phyloP scores from a whole-genome alignment of 129 eudicot genomes.

The Flaveria sonorensis region DNA sequence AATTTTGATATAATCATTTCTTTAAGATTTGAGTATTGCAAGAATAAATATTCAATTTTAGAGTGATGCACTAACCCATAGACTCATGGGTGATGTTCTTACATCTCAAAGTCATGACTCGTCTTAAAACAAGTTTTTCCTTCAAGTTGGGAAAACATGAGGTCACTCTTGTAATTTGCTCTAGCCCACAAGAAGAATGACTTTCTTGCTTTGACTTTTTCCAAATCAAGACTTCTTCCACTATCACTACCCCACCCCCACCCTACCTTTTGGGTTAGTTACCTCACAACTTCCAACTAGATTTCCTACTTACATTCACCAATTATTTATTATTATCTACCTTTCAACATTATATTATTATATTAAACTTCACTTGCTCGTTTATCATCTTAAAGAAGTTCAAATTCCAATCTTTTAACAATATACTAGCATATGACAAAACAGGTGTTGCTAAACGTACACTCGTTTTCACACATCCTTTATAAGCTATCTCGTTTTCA shows the following conservation, averaged over 20 bases:
- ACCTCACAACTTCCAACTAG: slow-evolving; percentile 41
- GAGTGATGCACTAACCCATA: neutral
- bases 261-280: slow-evolving; percentile 29
- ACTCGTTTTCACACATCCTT: no score
- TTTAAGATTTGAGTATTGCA: neutral
- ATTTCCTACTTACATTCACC: slow-evolving; percentile 33
- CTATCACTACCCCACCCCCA: slow-evolving; percentile 17
- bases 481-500: no score
- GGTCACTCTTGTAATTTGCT: slow-evolving; percentile 26
- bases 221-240: slow-evolving; percentile 31
- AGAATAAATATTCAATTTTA: neutral
- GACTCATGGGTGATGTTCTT: neutral
- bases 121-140: neutral
- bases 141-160: slow-evolving; percentile 3
- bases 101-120: slow-evolving; percentile 12
- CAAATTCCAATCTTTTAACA: neutral
- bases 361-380: slow-evolving; percentile 13
- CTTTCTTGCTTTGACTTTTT: slow-evolving; percentile 34
- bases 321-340: slow-evolving; percentile 24
- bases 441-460: no score
- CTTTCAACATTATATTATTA: slow-evolving; percentile 4
- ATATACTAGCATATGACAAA: neutral
- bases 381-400: neutral
- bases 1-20: neutral
- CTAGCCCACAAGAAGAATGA: slow-evolving; percentile 28